Percentiles rank a stretch among this genome's conserved stretches.
Conservation (phyloP, 2,329 filamentous ascomycete genomes). For the Leptographium galeiforme region DNA sequence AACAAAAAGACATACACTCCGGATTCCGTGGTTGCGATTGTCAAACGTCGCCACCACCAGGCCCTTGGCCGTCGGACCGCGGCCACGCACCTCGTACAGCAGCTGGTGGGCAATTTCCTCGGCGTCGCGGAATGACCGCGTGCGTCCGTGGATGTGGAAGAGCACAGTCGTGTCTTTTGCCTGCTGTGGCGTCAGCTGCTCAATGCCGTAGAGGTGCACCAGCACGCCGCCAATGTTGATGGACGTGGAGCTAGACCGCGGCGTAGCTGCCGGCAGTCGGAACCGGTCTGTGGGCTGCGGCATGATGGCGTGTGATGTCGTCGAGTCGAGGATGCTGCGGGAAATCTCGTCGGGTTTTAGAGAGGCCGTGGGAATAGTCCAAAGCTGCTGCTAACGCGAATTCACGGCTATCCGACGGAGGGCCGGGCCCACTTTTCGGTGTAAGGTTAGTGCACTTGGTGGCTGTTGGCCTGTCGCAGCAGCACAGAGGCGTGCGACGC, state of each 20-base stretch:
- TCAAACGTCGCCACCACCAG: neutral
- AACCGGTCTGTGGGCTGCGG: neutral
- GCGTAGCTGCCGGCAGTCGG: neutral
- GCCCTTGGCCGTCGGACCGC: neutral
- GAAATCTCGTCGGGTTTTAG: too few species aligned
- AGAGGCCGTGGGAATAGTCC: too few species aligned
- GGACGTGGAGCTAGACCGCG: neutral
- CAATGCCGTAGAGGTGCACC: neutral
- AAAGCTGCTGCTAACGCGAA: too few species aligned
- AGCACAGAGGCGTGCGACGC: too few species aligned
- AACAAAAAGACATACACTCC: neutral
- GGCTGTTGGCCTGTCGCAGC: too few species aligned
- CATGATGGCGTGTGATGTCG: neutral
- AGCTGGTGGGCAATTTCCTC: slow-evolving; percentile 1
- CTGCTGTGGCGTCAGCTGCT: neutral
- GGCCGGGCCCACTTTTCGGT: too few species aligned
- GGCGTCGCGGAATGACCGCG: neutral
- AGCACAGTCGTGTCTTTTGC: neutral
- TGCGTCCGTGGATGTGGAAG: slow-evolving; percentile 1
- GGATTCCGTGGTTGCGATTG: neutral
- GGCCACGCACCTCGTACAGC: neutral
- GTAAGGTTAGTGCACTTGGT: too few species aligned
- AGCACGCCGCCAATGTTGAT: slow-evolving; percentile 1
- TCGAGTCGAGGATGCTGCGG: too few species aligned
- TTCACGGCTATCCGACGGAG: too few species aligned